Conservation (phyloP, 768 basidiomycete genomes). For the Suillus luteus region DNA sequence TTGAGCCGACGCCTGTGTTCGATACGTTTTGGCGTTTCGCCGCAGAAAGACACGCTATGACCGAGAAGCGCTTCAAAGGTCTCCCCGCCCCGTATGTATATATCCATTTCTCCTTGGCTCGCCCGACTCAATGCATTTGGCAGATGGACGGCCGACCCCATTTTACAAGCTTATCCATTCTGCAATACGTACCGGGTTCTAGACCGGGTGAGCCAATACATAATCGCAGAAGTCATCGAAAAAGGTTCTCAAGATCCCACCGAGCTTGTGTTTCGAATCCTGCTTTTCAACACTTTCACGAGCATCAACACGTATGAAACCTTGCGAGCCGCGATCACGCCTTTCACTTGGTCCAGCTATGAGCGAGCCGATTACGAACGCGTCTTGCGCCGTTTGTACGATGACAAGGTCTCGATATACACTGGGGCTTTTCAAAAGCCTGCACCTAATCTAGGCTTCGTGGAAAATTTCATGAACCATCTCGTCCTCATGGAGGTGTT, state of each 20-base stretch:
- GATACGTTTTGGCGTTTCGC: slow-evolving; percentile 64
- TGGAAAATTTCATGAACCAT: slow-evolving; percentile 57
- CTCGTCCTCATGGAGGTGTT: slow-evolving; percentile 58
- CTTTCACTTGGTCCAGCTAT: slow-evolving; percentile 63
- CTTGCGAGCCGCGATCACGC: slow-evolving; percentile 51
- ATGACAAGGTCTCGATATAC: slow-evolving; percentile 52
- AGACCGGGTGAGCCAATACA: slow-evolving; percentile 69
- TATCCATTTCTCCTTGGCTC: neutral
- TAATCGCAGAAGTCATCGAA: slow-evolving; percentile 68
- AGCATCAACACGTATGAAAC: slow-evolving; percentile 72
- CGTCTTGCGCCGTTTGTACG: slow-evolving; percentile 48
- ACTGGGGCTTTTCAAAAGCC: slow-evolving; percentile 74
- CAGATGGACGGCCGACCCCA: slow-evolving; percentile 71
- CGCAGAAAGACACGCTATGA: slow-evolving; percentile 58
- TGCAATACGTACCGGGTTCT: slow-evolving; percentile 77
- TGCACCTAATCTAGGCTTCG: slow-evolving; percentile 55
- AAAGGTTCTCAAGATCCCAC: slow-evolving; percentile 59
- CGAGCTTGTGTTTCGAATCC: slow-evolving; percentile 72
- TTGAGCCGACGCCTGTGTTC: slow-evolving; percentile 53
- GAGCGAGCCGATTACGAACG: slow-evolving; percentile 51
- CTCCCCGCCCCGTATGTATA: slow-evolving; percentile 52
- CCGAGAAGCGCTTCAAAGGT: slow-evolving; percentile 54
- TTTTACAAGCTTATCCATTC: slow-evolving; percentile 58
- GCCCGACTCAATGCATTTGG: slow-evolving; percentile 7
- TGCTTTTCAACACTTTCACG: slow-evolving; percentile 73